Percentiles rank a stretch among this genome's conserved stretches.
phyloP scores from a whole-genome alignment of 169 alveolate genomes.

The Babesia ovata region DNA sequence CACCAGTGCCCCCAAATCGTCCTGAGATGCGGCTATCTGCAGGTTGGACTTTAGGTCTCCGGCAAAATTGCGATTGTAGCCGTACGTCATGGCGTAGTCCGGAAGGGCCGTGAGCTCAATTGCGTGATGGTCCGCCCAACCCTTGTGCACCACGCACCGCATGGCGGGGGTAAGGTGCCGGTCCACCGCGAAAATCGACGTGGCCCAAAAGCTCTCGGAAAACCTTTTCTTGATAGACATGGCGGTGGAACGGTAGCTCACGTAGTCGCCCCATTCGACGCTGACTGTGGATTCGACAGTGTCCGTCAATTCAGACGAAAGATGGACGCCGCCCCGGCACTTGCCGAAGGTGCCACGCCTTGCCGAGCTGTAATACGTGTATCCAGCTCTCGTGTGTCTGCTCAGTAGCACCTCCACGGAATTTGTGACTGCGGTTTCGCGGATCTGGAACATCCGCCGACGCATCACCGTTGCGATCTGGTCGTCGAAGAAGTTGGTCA shows the following conservation, averaged over 20 bases:
- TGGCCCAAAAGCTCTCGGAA: conserved; percentile 55
- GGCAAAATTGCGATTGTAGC: conserved; percentile 47
- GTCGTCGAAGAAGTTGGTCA: conserved; percentile 46
- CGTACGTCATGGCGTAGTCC: conserved; percentile 29
- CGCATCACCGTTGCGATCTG: conserved; percentile 20
- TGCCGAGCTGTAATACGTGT: conserved; percentile 14
- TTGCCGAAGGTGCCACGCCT: conserved; percentile 52
- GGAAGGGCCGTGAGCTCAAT: conserved; percentile 48
- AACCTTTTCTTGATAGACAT: conserved; percentile 63
- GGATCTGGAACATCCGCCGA: conserved; percentile 15
- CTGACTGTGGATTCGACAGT: conserved; percentile 33
- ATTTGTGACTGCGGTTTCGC: conserved; percentile 12
- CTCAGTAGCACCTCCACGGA: conserved; percentile 38
- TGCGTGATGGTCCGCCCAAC: conserved; percentile 42
- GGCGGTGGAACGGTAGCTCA: conserved; percentile 11
- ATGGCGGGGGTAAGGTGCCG: conserved; percentile 36
- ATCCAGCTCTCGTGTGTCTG: conserved; percentile 43
- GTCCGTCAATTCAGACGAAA: conserved; percentile 46
- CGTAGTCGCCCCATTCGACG: conserved; percentile 48
- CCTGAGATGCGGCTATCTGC: conserved; percentile 66
- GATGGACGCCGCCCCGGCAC: conserved; percentile 24
- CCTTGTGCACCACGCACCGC: conserved; percentile 59
- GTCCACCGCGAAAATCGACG: conserved; percentile 28
- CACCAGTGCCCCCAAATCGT: conserved; percentile 60
- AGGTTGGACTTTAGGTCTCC: conserved; percentile 68